Evolutionary conservation across 257 asterid species (phyloP).

Genomic region (Anisodus acutangulus): DNA sequence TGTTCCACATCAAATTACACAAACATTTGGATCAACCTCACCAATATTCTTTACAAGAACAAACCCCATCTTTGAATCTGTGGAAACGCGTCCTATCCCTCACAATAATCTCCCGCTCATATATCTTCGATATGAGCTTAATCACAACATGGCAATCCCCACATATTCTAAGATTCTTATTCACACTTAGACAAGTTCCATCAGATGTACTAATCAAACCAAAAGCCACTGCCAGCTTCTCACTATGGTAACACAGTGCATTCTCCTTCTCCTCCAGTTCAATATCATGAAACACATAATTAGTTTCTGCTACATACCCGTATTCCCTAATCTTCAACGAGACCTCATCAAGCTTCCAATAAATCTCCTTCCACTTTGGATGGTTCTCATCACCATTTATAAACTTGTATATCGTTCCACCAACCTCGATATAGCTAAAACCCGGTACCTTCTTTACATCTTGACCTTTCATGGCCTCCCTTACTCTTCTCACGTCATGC

Average conservation of each 20-base stretch:
- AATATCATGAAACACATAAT: slow-evolving; percentile 82
- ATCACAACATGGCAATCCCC: slow-evolving; percentile 91
- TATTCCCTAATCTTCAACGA: slow-evolving; percentile 50
- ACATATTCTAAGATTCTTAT: slow-evolving; percentile 91
- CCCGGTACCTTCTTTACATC: slow-evolving; percentile 86
- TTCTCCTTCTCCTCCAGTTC: slow-evolving; percentile 92
- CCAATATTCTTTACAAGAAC: slow-evolving; percentile 89
- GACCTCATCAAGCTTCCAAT: slow-evolving; percentile 75
- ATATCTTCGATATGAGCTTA: slow-evolving; percentile 74
- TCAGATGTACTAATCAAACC: slow-evolving; percentile 66
- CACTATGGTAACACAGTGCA: slow-evolving; percentile 80
- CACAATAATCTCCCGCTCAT: slow-evolving; percentile 69
- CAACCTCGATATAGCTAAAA: slow-evolving; percentile 73
- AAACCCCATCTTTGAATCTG: slow-evolving; percentile 70
- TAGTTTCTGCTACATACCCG: slow-evolving; percentile 82
- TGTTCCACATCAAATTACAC: not conserved
- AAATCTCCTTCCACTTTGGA: slow-evolving; percentile 59
- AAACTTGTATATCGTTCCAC: slow-evolving; percentile 61
- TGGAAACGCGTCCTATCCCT: slow-evolving; percentile 93
- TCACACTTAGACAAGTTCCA: slow-evolving; percentile 57
- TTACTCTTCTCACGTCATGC: slow-evolving; percentile 79
- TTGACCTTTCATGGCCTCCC: slow-evolving; percentile 73
- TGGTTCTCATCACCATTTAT: slow-evolving; percentile 72
- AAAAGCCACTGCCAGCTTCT: slow-evolving; percentile 89
- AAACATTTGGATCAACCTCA: slow-evolving; percentile 35